Conservation (phyloP, 805 yeast species). For the Candida tallmaniae region DNA sequence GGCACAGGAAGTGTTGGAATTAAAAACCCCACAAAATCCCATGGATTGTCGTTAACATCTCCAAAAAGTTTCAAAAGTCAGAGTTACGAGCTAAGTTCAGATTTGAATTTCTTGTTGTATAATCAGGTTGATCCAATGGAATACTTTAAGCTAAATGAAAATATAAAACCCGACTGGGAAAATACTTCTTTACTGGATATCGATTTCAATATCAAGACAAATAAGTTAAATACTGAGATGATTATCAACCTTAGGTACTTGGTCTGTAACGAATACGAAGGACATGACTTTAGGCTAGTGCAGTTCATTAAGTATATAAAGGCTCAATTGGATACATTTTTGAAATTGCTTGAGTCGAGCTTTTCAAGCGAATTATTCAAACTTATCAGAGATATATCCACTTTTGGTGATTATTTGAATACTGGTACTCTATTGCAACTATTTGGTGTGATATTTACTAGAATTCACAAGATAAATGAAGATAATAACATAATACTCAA, state of each 20-base stretch:
- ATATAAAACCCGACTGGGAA: neutral
- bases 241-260: constrained; percentile 12
- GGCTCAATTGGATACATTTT: constrained; percentile 3
- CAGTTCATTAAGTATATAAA: constrained; percentile 7
- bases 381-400: constrained; percentile 10
- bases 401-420: constrained; percentile 10
- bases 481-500: neutral
- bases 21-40: too few relatives aligned
- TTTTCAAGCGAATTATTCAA: constrained; percentile 1
- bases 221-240: constrained; percentile 2
- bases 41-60: too few relatives aligned
- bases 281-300: constrained; percentile 5
- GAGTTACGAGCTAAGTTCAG: constrained; percentile 1
- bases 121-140: constrained; percentile 4
- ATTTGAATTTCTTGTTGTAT: neutral
- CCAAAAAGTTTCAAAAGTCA: too few relatives aligned
- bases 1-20: too few relatives aligned
- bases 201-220: constrained; percentile 1
- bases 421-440: constrained; percentile 2
- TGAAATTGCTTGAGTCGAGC: neutral
- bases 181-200: constrained; percentile 1
- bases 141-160: constrained; percentile 3
- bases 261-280: constrained; percentile 13
- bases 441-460: neutral
- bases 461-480: neutral